phyloP scores from a whole-genome alignment of 73 alveolate species.

The Paramecium bursaria region DNA sequence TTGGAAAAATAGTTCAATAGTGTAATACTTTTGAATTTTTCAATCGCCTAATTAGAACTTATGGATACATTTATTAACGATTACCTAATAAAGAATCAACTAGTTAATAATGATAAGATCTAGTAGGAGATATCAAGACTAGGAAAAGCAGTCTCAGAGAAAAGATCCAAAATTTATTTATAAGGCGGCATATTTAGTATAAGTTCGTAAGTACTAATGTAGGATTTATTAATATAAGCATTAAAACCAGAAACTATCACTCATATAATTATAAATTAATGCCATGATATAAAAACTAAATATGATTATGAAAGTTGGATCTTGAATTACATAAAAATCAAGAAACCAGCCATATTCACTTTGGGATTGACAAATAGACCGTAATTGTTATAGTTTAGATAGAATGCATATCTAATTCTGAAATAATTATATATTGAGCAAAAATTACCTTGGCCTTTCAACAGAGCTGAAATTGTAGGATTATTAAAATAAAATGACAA shows the following conservation, averaged over 20 bases:
- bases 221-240: conserved; percentile 7
- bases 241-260: conserved; percentile 17
- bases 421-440: background rate
- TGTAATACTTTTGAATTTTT: conserved; percentile 36
- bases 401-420: background rate
- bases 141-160: conserved; percentile 8
- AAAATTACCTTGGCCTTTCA: conserved; percentile 52
- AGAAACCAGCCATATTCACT: conserved; percentile 36
- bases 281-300: background rate
- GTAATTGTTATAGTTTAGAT: background rate
- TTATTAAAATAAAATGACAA: background rate
- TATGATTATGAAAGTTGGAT: conserved; percentile 62
- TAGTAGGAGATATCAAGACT: background rate
- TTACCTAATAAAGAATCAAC: conserved; percentile 13
- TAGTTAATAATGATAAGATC: conserved; percentile 33
- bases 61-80: conserved; percentile 9
- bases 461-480: conserved; percentile 42
- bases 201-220: conserved; percentile 13
- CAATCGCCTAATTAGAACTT: conserved; percentile 2
- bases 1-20: conserved; percentile 7
- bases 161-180: conserved; percentile 30
- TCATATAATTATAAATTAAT: conserved; percentile 16
- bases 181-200: conserved; percentile 45
- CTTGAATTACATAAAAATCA: conserved; percentile 15
- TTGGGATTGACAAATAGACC: conserved; percentile 23